Conservation (phyloP, 139 green algal genomes). For the Coelastrella sp. region DNA sequence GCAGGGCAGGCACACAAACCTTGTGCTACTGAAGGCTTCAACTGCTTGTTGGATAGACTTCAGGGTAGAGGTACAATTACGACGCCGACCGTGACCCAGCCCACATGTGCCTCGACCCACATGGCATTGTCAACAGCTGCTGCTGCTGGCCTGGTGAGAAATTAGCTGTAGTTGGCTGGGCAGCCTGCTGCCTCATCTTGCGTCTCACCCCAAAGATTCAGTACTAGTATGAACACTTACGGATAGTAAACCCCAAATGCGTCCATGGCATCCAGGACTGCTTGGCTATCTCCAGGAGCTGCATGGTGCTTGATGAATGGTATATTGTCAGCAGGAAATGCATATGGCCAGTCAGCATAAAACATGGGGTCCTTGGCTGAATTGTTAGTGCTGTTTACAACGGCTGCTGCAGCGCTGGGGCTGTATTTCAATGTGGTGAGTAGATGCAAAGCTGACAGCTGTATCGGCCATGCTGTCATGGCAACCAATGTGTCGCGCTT, state of each 20-base stretch:
- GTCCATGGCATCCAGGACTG: conserved; percentile 45
- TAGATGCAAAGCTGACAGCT: not conserved
- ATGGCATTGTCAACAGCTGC: too few species aligned
- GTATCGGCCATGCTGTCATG: not conserved
- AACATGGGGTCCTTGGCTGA: conserved; percentile 24
- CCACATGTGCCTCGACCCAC: not conserved
- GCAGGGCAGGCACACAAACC: too few species aligned
- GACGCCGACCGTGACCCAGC: too few species aligned
- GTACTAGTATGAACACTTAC: not conserved
- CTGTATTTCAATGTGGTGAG: not conserved
- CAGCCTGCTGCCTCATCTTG: too few species aligned
- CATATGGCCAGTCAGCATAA: conserved; percentile 40
- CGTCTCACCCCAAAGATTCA: too few species aligned
- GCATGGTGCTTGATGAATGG: conserved; percentile 32
- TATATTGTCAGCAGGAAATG: conserved; percentile 25
- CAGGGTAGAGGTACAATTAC: too few species aligned
- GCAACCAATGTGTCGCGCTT: not conserved
- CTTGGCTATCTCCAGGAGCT: conserved; percentile 8
- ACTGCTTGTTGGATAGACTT: too few species aligned
- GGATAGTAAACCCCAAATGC: conserved; percentile 39
- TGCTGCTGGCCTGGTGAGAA: too few species aligned
- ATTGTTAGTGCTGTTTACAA: not conserved
- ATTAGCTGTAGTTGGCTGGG: too few species aligned
- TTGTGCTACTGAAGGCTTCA: too few species aligned
- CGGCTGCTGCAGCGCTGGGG: not conserved